These are phyloP conservation scores for Boletus fagicola DNA, from an alignment of 768 basidiomycete species.

Conservation along the genomic window DNA sequence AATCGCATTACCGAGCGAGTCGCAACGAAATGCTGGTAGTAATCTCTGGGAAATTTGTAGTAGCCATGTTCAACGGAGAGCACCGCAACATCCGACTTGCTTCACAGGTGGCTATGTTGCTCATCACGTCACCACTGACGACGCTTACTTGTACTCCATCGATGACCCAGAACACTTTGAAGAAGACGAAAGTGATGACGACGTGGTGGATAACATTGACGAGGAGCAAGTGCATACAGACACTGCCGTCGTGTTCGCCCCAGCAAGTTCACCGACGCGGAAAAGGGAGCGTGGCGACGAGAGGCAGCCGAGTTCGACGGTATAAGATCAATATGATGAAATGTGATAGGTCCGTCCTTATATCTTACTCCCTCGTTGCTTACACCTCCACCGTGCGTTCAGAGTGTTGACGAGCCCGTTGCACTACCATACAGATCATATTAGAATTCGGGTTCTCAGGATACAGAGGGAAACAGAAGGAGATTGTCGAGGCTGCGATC, in stretches of 20 bases:
- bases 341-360: slow-evolving; percentile 19
- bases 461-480: slow-evolving; percentile 69
- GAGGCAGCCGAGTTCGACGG: neutral
- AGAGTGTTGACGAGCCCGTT: slow-evolving; percentile 20
- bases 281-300: neutral
- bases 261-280: slow-evolving; percentile 12
- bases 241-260: slow-evolving; percentile 12
- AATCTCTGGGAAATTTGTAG: neutral
- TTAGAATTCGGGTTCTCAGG: slow-evolving; percentile 66
- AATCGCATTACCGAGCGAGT: neutral
- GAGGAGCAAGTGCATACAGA: slow-evolving; percentile 14
- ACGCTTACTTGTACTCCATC: slow-evolving; percentile 18
- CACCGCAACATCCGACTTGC: no score
- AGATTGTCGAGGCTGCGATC: no score
- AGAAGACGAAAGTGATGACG: slow-evolving; percentile 16
- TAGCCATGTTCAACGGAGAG: neutral
- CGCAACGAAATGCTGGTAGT: no score
- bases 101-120: no score
- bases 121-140: no score
- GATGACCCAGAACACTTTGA: slow-evolving; percentile 12
- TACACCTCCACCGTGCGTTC: neutral
- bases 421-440: neutral
- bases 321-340: slow-evolving; percentile 5
- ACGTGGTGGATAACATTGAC: slow-evolving; percentile 24
- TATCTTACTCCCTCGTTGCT: neutral